Base-by-base conservation (phyloP, 768 basidiomycete species). In the Boletus pseudo-olivaceus region DNA sequence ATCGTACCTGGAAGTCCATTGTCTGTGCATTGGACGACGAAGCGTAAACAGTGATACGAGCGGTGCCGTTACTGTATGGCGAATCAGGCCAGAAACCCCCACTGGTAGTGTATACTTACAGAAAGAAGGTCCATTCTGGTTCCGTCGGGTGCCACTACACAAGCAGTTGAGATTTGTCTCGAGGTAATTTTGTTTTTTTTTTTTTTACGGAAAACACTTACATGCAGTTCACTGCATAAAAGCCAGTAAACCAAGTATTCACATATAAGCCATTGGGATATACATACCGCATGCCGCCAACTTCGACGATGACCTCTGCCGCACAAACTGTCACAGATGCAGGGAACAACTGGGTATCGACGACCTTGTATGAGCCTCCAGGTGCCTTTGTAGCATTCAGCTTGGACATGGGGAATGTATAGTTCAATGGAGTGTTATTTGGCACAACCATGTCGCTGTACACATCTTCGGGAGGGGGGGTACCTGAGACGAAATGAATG, bases 321-420 rank as follows among this genome's bases (percentile, higher is more conserved):
- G 76, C 79, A 17, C 79, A 76, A 35, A 85, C 77, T 1, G 78
- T 82, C 34, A 76, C 70, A 2, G 85, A 63, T 7, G 78, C 78
- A 19, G 70, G 69, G 69, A 88, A 87, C 3, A 76, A 75, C 26
- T 68, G 68, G 0, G 78, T 76, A 62, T 88, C 85, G 10, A 83
- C 76, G 15, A 85, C 74, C 65, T 85, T 86, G 57, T 82, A 76
- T 4, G 77, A 72, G 8, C 86, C 86, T 35, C 84, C 84, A 14
- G 73, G 72, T 42, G 76, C 73, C 41, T 70, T 68, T 0, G 72
- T 76, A 5, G 76, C 61, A 1, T 67, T 57, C 17, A 81, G 67
- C 48, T 81, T 72, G 1, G 84, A 85, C 46, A 82, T 66, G 23
- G 76, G 67, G 65, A 80, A 87, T 1, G 81, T 75, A 60, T 75